A percentile compares a stretch with the other conserved stretches of the same genome.
Evolutionary conservation across 2,329 filamentous ascomycete genomes (phyloP).

Genomic region (Aureobasidium sp.): DNA sequence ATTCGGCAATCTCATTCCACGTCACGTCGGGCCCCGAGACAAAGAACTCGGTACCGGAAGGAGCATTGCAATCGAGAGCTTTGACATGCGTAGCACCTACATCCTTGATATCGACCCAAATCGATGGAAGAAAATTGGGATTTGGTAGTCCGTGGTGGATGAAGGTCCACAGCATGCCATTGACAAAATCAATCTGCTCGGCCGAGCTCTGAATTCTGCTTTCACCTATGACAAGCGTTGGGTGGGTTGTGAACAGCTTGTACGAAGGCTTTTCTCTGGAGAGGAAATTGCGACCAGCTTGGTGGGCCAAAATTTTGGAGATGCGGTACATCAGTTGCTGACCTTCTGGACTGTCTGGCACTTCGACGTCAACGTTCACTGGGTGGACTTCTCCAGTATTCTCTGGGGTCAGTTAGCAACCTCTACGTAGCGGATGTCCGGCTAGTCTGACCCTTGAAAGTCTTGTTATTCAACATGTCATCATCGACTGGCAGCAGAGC

Average conservation of each 20-base stretch:
- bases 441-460: background rate
- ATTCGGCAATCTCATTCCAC: conserved; percentile 17
- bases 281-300: conserved; percentile 20
- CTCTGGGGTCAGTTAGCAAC: background rate
- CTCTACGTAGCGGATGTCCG: background rate
- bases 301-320: conserved; percentile 23
- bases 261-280: conserved; percentile 18
- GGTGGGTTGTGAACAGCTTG: conserved; percentile 21
- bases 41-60: conserved; percentile 15
- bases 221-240: conserved; percentile 20
- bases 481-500: conserved; percentile 16
- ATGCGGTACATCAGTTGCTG: conserved; percentile 15
- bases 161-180: conserved; percentile 15
- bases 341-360: conserved; percentile 15
- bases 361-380: conserved; percentile 9
- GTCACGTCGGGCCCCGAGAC: conserved; percentile 6
- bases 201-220: conserved; percentile 17
- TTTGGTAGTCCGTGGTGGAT: background rate
- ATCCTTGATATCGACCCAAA: conserved; percentile 21
- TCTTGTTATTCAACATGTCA: background rate
- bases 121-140: conserved; percentile 14
- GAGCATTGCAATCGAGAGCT: conserved; percentile 14
- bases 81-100: conserved; percentile 22
- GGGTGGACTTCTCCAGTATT: conserved; percentile 13
- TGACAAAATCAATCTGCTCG: conserved; percentile 17